Percentiles rank a stretch among this genome's conserved stretches.
Conservation (phyloP, 768 basidiomycete genomes). For the Tulasnella sp. region DNA sequence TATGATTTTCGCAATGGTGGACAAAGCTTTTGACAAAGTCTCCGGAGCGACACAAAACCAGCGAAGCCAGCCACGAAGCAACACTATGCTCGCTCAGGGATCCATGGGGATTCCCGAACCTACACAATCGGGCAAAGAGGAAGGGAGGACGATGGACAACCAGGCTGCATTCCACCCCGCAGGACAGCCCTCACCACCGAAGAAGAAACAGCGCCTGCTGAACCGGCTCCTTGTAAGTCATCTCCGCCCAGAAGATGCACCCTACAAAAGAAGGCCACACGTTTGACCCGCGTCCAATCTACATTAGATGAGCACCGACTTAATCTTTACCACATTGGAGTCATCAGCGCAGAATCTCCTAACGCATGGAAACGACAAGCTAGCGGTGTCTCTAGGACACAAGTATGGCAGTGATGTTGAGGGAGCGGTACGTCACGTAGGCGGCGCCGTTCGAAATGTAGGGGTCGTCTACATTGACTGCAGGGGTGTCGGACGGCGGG, state of each 20-base stretch:
- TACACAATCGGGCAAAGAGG: too few relatives aligned
- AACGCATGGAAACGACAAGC: constrained; percentile 37
- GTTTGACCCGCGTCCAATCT: too few relatives aligned
- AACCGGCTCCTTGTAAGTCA: constrained; percentile 34
- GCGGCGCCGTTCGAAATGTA: constrained; percentile 58
- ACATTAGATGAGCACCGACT: constrained; percentile 42
- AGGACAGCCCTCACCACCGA: too few relatives aligned
- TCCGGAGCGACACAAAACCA: constrained; percentile 19
- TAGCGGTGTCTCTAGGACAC: constrained; percentile 44
- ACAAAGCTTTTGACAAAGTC: constrained; percentile 42
- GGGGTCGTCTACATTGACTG: constrained; percentile 69
- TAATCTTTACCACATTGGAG: constrained; percentile 54
- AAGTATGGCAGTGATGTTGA: constrained; percentile 60
- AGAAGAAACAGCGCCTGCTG: constrained; percentile 18
- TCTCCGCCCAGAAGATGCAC: too few relatives aligned
- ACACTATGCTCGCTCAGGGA: neutral
- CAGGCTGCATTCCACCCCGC: too few relatives aligned
- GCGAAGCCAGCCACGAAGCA: constrained; percentile 3
- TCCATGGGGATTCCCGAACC: too few relatives aligned
- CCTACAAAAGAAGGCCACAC: too few relatives aligned
- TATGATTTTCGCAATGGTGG: constrained; percentile 49
- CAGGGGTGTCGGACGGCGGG: constrained; percentile 56
- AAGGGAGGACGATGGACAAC: too few relatives aligned
- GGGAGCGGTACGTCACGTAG: constrained; percentile 44
- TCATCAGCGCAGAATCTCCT: constrained; percentile 43